Evolutionary conservation across 2,329 filamentous ascomycete species (phyloP), one percentile per base, ranked within the genome.

Genomic region (Colletotrichum horii): DNA sequence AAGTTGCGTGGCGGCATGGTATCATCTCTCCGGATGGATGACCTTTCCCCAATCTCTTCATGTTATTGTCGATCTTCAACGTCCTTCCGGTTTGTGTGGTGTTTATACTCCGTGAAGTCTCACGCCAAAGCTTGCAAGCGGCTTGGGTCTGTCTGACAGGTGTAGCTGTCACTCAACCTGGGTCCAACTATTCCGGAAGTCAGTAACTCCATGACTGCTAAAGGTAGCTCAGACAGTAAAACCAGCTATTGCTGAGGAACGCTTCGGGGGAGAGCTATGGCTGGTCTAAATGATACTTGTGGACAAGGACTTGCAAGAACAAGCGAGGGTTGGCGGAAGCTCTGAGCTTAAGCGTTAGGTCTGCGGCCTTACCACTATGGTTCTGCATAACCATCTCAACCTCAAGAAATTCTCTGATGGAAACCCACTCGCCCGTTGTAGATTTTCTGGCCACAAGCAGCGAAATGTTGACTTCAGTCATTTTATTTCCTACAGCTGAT

Each of bases 171-270:
- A 48, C n/a, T 3, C 4, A 6, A 48, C 6, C 43, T 48, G n/a
- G 1, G 2, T 48, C 6, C 3, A 48, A 0, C 11, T 32, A 3
- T 52, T 22, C 32, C 1, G 22, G n/a, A 52, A 22, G n/a, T 5
- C 43, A 22, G 6, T 48, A 22, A 22, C 6, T 48, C 9, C n/a
- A 22, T 48, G n/a, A 12, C 6, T 12, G 11, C 5, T 1, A 43
- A 3, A 8, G 6, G 4, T 34, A 34, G 12, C 11, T 48, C 38
- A n/a, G 38, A n/a, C 19, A n/a, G n/a, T 3, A n/a, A n/a, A 5
- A 11, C 19, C 19, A n/a, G 19, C 38, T n/a, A 48, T n/a, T 48
- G 19, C 38, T 22, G 38, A 48, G 19, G 9, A 48, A 48, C 19
- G 12, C 11, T 12, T 48, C 19, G 3, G 19, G 38, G 9, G 38